Conservation (phyloP, 2,329 filamentous ascomycete genomes). For the Colletotrichum navitas region DNA sequence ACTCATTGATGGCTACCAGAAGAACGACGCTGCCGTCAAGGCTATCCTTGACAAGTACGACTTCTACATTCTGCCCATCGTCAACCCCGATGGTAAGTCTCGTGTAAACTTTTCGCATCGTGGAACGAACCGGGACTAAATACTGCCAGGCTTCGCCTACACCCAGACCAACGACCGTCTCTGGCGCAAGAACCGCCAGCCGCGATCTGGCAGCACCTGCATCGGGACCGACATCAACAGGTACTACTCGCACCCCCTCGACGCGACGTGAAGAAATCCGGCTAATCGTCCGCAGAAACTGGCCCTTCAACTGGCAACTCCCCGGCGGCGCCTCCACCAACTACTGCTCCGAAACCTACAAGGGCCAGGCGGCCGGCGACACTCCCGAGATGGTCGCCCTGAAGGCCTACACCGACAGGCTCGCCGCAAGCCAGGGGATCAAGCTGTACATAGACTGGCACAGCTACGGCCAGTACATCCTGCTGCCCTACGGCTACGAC, state of each 20-base stretch:
- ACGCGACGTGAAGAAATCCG: neutral
- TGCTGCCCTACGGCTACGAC: conserved; percentile 61
- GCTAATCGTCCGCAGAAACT: conserved; percentile 54
- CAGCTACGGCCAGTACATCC: conserved; percentile 59
- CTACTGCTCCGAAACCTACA: conserved; percentile 65
- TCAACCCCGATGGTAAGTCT: conserved; percentile 69
- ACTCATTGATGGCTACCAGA: conserved; percentile 61
- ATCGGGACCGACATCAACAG: conserved; percentile 70
- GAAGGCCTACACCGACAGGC: conserved; percentile 50
- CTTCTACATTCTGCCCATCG: conserved; percentile 73
- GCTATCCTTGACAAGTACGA: conserved; percentile 71
- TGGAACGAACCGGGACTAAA: neutral
- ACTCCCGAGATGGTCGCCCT: conserved; percentile 66
- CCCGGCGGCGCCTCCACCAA: conserved; percentile 63
- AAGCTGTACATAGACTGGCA: conserved; percentile 64
- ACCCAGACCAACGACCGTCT: conserved; percentile 68
- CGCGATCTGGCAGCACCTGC: conserved; percentile 55
- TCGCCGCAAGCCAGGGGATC: conserved; percentile 49
- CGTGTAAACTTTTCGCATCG: neutral
- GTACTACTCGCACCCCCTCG: neutral
- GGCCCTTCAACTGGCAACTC: conserved; percentile 66
- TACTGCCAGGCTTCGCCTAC: conserved; percentile 66
- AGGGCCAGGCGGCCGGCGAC: conserved; percentile 58
- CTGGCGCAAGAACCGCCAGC: conserved; percentile 72
- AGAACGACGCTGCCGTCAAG: conserved; percentile 52